These are phyloP conservation scores for Petasospora rhodanensis DNA, from an alignment of 1,139 yeast species.

Conservation along the genomic window DNA sequence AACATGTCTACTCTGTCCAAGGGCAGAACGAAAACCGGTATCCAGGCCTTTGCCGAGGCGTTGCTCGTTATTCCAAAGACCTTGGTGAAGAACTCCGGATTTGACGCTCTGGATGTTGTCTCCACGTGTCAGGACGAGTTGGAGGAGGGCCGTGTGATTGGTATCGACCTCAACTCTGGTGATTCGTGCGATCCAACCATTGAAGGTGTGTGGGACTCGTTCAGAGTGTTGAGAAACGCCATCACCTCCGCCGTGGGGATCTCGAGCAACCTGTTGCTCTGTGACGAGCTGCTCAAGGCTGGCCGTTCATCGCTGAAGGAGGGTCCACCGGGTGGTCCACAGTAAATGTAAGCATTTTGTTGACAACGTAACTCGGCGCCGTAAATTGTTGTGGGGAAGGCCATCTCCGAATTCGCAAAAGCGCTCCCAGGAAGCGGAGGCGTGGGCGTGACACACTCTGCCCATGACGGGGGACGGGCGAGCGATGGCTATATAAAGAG, in stretches of 20 bases:
- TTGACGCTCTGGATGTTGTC: conserved; percentile 85
- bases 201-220: conserved; percentile 97
- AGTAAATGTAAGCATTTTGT: conserved; percentile 3
- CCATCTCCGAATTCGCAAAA: too few relatives aligned
- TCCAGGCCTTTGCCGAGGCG: conserved; percentile 91
- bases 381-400: too few relatives aligned
- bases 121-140: conserved; percentile 89
- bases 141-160: conserved; percentile 77
- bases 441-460: too few relatives aligned
- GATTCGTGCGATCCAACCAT: conserved; percentile 94
- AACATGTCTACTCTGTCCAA: conserved; percentile 55
- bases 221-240: conserved; percentile 89
- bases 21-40: conserved; percentile 87
- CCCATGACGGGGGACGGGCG: too few relatives aligned
- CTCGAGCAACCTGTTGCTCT: conserved; percentile 83
- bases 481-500: too few relatives aligned
- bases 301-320: conserved; percentile 88
- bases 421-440: too few relatives aligned
- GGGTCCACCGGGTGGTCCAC: conserved; percentile 17
- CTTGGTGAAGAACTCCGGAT: conserved; percentile 86
- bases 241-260: conserved; percentile 91
- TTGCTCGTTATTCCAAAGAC: conserved; percentile 90
- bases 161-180: conserved; percentile 86
- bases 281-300: conserved; percentile 95
- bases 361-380: too few relatives aligned